Evolutionary conservation across 768 basidiomycete genomes (phyloP).

Genomic region (Hydnomerulius pinastri): DNA sequence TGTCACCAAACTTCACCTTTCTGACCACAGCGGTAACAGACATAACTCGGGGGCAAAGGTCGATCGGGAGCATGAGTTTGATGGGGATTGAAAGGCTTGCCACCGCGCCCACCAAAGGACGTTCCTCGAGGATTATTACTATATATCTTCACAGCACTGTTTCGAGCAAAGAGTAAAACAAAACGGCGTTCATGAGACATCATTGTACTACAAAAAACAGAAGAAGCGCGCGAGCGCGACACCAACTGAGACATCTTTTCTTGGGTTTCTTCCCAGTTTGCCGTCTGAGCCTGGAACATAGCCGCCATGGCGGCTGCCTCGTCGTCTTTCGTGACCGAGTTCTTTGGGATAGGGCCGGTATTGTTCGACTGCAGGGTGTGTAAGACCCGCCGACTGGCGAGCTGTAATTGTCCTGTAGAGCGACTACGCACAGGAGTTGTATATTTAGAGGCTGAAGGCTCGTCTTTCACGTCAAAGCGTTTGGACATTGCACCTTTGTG

Average conservation of each 20-base stretch:
- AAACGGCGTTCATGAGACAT: constrained; percentile 71
- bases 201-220: constrained; percentile 65
- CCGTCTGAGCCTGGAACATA: constrained; percentile 93
- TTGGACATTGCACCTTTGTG: constrained; percentile 80
- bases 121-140: constrained; percentile 67
- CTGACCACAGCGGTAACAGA: constrained; percentile 97
- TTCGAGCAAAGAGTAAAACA: constrained; percentile 36
- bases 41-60: constrained; percentile 91
- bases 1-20: constrained; percentile 62
- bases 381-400: constrained; percentile 27
- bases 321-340: constrained; percentile 59
- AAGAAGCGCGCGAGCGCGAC: constrained; percentile 55
- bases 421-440: constrained; percentile 32
- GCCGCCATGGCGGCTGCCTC: constrained; percentile 97
- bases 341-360: constrained; percentile 36
- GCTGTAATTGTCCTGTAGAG: constrained; percentile 24
- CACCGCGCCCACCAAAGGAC: constrained; percentile 59
- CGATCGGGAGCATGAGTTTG: constrained; percentile 63
- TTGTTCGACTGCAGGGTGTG: constrained; percentile 38
- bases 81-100: constrained; percentile 48
- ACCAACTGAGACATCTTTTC: constrained; percentile 99
- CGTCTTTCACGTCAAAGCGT: constrained; percentile 88
- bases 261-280: constrained; percentile 98
- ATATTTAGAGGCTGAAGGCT: constrained; percentile 35
- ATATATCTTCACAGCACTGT: constrained; percentile 70